These are phyloP conservation scores for Paraphoma sp. DNA, from an alignment of 2,329 filamentous ascomycete genomes.

Conservation along the genomic window DNA sequence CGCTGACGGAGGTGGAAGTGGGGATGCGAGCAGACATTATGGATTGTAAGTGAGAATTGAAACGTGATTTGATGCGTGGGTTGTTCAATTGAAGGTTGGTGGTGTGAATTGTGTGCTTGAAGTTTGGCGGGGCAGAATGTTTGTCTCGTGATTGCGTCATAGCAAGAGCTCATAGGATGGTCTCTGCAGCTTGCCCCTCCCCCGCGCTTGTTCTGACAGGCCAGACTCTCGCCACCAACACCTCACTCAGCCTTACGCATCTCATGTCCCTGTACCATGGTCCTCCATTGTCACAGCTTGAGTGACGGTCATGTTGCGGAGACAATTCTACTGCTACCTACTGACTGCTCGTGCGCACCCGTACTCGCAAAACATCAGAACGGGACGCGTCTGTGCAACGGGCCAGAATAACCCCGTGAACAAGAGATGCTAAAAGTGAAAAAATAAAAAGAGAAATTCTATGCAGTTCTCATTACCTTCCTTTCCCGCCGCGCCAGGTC, in stretches of 20 bases:
- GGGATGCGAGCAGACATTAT: conserved; percentile 57
- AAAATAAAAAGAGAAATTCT: too few relatives aligned
- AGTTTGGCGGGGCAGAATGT: conserved; percentile 23
- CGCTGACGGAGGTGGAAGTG: conserved; percentile 70
- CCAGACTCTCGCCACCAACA: conserved; percentile 17
- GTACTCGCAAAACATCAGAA: too few relatives aligned
- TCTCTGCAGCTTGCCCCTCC: conserved; percentile 35
- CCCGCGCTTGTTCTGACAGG: conserved; percentile 16
- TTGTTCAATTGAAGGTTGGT: conserved; percentile 1
- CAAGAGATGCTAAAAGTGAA: too few relatives aligned
- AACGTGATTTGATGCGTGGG: conserved; percentile 10
- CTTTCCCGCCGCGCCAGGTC: too few relatives aligned
- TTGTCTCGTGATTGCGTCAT: conserved; percentile 23
- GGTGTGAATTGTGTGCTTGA: conserved; percentile 9
- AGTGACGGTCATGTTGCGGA: too few relatives aligned
- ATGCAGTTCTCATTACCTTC: too few relatives aligned
- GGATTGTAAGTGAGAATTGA: neutral
- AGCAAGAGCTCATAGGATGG: conserved; percentile 12
- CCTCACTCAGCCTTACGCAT: conserved; percentile 1
- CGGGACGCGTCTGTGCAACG: too few relatives aligned
- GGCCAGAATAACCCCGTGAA: too few relatives aligned
- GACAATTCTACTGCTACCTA: too few relatives aligned
- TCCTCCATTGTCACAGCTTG: neutral
- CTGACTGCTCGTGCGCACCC: too few relatives aligned
- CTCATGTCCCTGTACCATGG: neutral